Evolutionary conservation across 2,329 filamentous ascomycete genomes (phyloP).

Genomic region (Akanthomyces lecanii): DNA sequence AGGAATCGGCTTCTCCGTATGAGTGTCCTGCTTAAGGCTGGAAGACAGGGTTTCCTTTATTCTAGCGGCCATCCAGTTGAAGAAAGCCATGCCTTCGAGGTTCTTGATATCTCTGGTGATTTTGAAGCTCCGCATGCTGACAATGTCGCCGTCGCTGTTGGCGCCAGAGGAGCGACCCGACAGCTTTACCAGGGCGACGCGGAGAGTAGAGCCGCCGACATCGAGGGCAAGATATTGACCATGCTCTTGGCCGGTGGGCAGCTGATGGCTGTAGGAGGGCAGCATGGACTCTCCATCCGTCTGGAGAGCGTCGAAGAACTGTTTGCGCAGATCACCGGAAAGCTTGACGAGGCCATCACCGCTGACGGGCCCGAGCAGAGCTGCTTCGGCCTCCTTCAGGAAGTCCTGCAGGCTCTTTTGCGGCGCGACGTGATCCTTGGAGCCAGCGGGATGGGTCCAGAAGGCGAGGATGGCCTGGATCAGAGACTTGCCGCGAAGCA

Average conservation of each 20-base stretch:
- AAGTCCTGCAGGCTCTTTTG: constrained; percentile 45
- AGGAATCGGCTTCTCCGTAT: constrained; percentile 43
- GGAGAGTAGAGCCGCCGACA: constrained; percentile 65
- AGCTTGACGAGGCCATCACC: constrained; percentile 43
- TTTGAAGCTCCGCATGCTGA: constrained; percentile 51
- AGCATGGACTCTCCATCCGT: constrained; percentile 57
- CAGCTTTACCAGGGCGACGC: constrained; percentile 61
- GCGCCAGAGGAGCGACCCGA: constrained; percentile 38
- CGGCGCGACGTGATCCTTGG: constrained; percentile 27
- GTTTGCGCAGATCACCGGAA: constrained; percentile 46
- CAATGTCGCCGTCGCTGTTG: constrained; percentile 45
- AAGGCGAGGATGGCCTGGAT: constrained; percentile 54
- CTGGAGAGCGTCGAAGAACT: constrained; percentile 51
- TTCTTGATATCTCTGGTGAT: constrained; percentile 54
- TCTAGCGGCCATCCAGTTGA: constrained; percentile 63
- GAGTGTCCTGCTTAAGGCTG: constrained; percentile 36
- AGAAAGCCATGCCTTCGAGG: constrained; percentile 57
- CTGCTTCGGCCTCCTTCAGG: constrained; percentile 50
- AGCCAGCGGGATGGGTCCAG: constrained; percentile 43
- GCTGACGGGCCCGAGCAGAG: constrained; percentile 46
- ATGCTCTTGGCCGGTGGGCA: constrained; percentile 56
- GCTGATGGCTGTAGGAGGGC: constrained; percentile 60
- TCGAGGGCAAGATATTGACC: constrained; percentile 61
- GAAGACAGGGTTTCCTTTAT: constrained; percentile 53
- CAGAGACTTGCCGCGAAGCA: constrained; percentile 56